Evolutionary conservation across 163 green algal species (phyloP).

Genomic region (Prototheca wickerhamii): DNA sequence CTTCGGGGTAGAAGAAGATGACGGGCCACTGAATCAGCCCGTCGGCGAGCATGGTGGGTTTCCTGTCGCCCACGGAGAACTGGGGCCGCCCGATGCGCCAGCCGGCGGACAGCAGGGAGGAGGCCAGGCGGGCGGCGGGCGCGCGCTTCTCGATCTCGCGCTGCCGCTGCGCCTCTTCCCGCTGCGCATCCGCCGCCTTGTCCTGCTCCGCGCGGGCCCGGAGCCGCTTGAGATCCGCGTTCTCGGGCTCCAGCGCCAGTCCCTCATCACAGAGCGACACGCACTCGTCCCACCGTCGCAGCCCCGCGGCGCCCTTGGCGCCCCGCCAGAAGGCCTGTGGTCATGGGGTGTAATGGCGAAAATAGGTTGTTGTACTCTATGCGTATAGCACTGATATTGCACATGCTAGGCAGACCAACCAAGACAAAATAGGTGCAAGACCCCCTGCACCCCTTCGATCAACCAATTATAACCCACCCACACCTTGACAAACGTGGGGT

Average conservation of each 20-base stretch:
- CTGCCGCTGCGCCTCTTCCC: slow-evolving; percentile 7
- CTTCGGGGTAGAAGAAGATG: slow-evolving; percentile 68
- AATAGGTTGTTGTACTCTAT: not conserved
- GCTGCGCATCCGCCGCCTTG: not conserved
- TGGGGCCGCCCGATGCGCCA: slow-evolving; percentile 43
- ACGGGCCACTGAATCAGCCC: slow-evolving; percentile 54
- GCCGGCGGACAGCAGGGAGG: slow-evolving; percentile 15
- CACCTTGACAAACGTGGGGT: slow-evolving; percentile 63
- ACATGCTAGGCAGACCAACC: too few relatives aligned
- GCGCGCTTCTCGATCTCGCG: slow-evolving; percentile 8
- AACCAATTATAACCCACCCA: too few relatives aligned
- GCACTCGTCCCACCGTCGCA: slow-evolving; percentile 33
- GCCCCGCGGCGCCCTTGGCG: slow-evolving; percentile 35
- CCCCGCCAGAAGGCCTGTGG: slow-evolving; percentile 48
- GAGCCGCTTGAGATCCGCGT: slow-evolving; percentile 18
- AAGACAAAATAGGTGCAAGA: too few relatives aligned
- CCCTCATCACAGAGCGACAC: slow-evolving; percentile 25
- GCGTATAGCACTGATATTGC: not conserved
- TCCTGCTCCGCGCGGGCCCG: not conserved
- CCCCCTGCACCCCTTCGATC: too few relatives aligned
- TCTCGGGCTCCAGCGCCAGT: slow-evolving; percentile 27
- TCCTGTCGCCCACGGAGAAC: slow-evolving; percentile 30
- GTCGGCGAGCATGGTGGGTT: slow-evolving; percentile 37
- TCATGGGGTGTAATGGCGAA: not conserved
- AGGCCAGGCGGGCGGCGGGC: slow-evolving; percentile 25